Conservation (phyloP, 2,329 filamentous ascomycete species). For the Epichloe elymi region DNA sequence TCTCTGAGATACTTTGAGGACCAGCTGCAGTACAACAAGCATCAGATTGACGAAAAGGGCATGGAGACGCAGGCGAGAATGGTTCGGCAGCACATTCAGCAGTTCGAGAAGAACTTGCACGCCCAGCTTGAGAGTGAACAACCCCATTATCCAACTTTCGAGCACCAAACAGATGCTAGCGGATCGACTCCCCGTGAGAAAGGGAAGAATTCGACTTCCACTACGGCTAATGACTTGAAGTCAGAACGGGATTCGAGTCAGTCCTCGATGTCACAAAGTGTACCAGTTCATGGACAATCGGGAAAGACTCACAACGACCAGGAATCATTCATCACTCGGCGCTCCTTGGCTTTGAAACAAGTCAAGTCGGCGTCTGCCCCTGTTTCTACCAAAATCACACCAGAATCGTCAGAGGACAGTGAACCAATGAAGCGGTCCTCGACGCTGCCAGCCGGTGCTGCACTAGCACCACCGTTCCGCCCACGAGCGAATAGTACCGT, state of each 20-base stretch:
- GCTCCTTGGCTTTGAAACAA: conserved; percentile 14
- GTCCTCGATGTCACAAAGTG: conserved; percentile 8
- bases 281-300: conserved; percentile 5
- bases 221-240: conserved; percentile 8
- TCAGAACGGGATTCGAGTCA: conserved; percentile 6
- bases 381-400: conserved; percentile 9
- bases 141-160: conserved; percentile 25
- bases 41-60: conserved; percentile 45
- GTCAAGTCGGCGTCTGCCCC: conserved; percentile 15
- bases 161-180: conserved; percentile 13
- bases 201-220: conserved; percentile 6
- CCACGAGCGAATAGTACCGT: conserved; percentile 20
- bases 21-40: conserved; percentile 47
- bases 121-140: conserved; percentile 34
- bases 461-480: conserved; percentile 36
- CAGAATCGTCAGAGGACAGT: conserved; percentile 8
- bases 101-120: conserved; percentile 35
- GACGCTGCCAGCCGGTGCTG: conserved; percentile 31
- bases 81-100: conserved; percentile 31
- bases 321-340: conserved; percentile 9
- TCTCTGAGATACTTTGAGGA: conserved; percentile 44
- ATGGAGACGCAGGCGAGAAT: conserved; percentile 30
- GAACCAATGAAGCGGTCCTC: conserved; percentile 21
- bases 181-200: conserved; percentile 9
- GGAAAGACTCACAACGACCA: conserved; percentile 5